phyloP scores from a whole-genome alignment of 768 basidiomycete species.

The Mycena belliarum region DNA sequence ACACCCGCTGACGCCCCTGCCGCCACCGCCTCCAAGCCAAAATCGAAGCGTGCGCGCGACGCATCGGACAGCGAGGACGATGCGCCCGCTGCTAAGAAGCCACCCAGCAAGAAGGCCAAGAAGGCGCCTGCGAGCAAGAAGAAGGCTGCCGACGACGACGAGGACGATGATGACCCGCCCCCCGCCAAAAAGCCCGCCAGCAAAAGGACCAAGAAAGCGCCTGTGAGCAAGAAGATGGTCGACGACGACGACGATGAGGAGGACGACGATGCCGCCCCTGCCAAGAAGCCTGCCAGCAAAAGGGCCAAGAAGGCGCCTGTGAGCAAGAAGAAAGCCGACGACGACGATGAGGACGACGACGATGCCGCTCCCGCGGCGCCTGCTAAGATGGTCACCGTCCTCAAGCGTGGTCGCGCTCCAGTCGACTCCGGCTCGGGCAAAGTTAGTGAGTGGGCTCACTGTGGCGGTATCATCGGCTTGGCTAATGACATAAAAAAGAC shows the following conservation, averaged over 20 bases:
- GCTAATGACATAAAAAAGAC: slow-evolving; percentile 27
- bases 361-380: slow-evolving; percentile 25
- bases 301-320: slow-evolving; percentile 19
- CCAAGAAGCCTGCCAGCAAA: slow-evolving; percentile 32
- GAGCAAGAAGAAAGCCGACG: slow-evolving; percentile 21
- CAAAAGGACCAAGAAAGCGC: slow-evolving; percentile 18
- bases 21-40: slow-evolving; percentile 26
- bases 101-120: slow-evolving; percentile 24
- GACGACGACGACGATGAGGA: slow-evolving; percentile 25
- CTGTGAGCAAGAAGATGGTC: background rate
- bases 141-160: slow-evolving; percentile 21
- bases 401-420: slow-evolving; percentile 58
- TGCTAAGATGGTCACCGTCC: slow-evolving; percentile 50
- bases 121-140: background rate
- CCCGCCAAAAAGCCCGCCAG: slow-evolving; percentile 32
- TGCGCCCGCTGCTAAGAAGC: slow-evolving; percentile 31
- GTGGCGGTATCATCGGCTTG: background rate
- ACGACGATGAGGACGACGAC: slow-evolving; percentile 26
- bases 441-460: slow-evolving; percentile 42
- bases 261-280: slow-evolving; percentile 24
- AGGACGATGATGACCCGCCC: slow-evolving; percentile 25
- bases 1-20: slow-evolving; percentile 27
- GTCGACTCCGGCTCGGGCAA: slow-evolving; percentile 49
- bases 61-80: slow-evolving; percentile 28
- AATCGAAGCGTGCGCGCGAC: slow-evolving; percentile 33